phyloP scores from a whole-genome alignment of 192 early-diverging fungal species.

The Chytriomyces sp. region DNA sequence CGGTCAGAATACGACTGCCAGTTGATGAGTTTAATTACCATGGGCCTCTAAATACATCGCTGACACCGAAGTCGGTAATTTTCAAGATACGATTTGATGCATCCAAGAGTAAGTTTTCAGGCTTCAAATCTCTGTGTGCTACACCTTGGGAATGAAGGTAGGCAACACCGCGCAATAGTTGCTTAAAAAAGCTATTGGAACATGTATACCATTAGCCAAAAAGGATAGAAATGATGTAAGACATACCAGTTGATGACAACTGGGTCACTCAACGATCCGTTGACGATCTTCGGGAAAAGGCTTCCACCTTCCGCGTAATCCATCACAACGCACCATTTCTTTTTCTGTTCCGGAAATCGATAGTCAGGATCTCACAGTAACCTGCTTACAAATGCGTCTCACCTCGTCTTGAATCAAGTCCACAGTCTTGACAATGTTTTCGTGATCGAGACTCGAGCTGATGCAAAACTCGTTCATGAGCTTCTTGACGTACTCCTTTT shows the following conservation, averaged over 20 bases:
- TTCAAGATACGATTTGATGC: constrained; percentile 64
- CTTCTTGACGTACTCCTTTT: constrained; percentile 96
- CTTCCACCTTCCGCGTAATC: constrained; percentile 95
- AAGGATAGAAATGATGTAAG: background rate
- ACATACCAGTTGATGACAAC: constrained; percentile 53
- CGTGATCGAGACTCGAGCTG: constrained; percentile 82
- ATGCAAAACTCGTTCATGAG: constrained; percentile 94
- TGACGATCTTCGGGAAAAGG: constrained; percentile 52
- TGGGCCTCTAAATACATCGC: constrained; percentile 83
- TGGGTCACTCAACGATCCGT: constrained; percentile 1
- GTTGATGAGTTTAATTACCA: too few relatives aligned
- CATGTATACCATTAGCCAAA: background rate
- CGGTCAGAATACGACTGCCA: too few relatives aligned
- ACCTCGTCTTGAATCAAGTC: constrained; percentile 94
- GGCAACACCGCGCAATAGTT: constrained; percentile 78
- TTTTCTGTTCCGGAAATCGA: constrained; percentile 34
- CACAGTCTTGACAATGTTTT: constrained; percentile 86
- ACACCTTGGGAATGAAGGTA: constrained; percentile 90
- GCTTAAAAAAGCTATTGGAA: constrained; percentile 74
- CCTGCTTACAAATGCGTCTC: constrained; percentile 38
- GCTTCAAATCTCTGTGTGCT: constrained; percentile 90
- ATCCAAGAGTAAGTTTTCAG: constrained; percentile 87
- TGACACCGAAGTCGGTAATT: constrained; percentile 97
- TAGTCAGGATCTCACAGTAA: constrained; percentile 30
- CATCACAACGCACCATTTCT: constrained; percentile 71